Conservation (phyloP, 495 filamentous ascomycete species). For the Xylaria cubensis region DNA sequence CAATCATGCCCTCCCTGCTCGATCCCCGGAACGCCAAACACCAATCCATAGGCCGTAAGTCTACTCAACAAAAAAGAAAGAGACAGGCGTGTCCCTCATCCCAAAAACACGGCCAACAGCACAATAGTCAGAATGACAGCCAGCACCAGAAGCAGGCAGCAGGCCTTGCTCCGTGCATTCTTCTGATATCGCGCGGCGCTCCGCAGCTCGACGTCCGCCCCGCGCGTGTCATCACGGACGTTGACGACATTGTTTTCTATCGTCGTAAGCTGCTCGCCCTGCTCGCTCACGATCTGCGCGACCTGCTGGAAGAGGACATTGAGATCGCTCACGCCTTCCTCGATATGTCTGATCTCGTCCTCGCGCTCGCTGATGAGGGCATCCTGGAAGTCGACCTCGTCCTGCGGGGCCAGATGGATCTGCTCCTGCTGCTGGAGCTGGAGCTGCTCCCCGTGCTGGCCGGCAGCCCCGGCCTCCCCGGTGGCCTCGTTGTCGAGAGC, state of each 20-base stretch:
- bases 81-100: constrained; percentile 43
- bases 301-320: constrained; percentile 98
- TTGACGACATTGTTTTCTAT: constrained; percentile 87
- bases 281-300: constrained; percentile 92
- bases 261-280: constrained; percentile 87
- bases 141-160: constrained; percentile 89
- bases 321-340: constrained; percentile 91
- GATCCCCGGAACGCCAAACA: constrained; percentile 13
- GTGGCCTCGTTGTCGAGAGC: constrained; percentile 67
- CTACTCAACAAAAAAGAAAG: neutral
- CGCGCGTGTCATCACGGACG: constrained; percentile 77
- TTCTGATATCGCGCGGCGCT: constrained; percentile 89
- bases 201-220: constrained; percentile 83
- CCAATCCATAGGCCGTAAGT: constrained; percentile 16
- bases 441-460: constrained; percentile 54
- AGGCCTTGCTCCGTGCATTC: constrained; percentile 88
- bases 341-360: constrained; percentile 94
- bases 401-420: constrained; percentile 83
- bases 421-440: constrained; percentile 79
- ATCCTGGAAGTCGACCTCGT: constrained; percentile 98
- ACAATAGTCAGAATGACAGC: constrained; percentile 88
- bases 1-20: neutral
- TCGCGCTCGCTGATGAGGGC: constrained; percentile 94
- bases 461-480: constrained; percentile 37
- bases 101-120: constrained; percentile 79